Conservation (phyloP, 2,329 filamentous ascomycete species). For the Daldinia eschscholtzii region DNA sequence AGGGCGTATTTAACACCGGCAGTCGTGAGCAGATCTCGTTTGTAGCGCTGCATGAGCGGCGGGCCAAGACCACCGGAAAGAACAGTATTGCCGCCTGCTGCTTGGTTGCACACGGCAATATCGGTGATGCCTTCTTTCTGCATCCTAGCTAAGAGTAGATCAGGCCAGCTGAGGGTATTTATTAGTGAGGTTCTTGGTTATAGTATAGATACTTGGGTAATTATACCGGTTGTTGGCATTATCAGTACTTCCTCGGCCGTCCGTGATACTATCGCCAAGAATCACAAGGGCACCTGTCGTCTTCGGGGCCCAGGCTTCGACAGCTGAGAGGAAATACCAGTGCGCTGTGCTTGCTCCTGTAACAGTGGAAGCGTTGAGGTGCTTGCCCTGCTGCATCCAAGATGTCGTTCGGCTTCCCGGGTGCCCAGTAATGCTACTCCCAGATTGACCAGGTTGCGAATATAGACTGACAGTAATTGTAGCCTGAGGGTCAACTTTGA, state of each 20-base stretch:
- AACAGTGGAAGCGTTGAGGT: conserved; percentile 63
- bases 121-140: conserved; percentile 61
- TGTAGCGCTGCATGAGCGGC: conserved; percentile 69
- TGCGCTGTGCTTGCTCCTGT: conserved; percentile 56
- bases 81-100: conserved; percentile 76
- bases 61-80: conserved; percentile 73
- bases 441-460: conserved; percentile 66
- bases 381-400: conserved; percentile 70
- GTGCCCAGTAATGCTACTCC: conserved; percentile 71
- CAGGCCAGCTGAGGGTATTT: conserved; percentile 62
- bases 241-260: conserved; percentile 72
- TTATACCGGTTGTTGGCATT: conserved; percentile 68
- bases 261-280: conserved; percentile 76
- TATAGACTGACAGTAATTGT: conserved; percentile 72
- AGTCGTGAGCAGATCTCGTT: conserved; percentile 73
- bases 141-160: conserved; percentile 66
- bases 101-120: conserved; percentile 73
- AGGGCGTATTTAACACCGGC: conserved; percentile 71
- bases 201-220: neutral
- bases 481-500: conserved; percentile 62
- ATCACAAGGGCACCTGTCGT: conserved; percentile 63
- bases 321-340: conserved; percentile 70
- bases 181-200: conserved; percentile 16
- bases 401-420: conserved; percentile 74
- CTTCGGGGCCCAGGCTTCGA: conserved; percentile 67